A percentile compares a stretch with the other conserved stretches of the same genome.
Conservation (phyloP, 352 stramenopile genomes). For the Phytophthora pini region DNA sequence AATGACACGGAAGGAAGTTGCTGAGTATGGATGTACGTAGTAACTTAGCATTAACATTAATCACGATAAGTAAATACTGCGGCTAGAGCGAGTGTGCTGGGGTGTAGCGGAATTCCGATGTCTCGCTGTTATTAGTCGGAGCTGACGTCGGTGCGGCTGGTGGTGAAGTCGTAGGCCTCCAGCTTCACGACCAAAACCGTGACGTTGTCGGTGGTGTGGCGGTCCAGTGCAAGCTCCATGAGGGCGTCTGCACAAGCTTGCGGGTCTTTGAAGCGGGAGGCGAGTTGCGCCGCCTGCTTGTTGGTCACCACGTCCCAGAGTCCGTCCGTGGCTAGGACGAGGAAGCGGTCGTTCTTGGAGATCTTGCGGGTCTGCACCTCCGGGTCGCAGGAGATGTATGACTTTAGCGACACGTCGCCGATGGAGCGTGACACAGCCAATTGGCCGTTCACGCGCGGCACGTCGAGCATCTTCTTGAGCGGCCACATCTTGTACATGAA, state of each 20-base stretch:
- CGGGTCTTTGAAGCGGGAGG: constrained; percentile 50
- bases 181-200: constrained; percentile 82
- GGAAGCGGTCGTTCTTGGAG: constrained; percentile 65
- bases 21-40: neutral
- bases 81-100: constrained; percentile 5
- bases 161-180: constrained; percentile 51
- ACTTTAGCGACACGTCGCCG: constrained; percentile 80
- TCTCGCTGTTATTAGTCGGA: constrained; percentile 21
- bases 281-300: constrained; percentile 65
- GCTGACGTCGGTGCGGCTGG: constrained; percentile 33
- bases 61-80: constrained; percentile 37
- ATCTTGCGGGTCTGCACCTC: constrained; percentile 75
- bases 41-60: constrained; percentile 37
- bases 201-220: constrained; percentile 76
- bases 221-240: constrained; percentile 59
- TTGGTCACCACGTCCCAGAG: constrained; percentile 88
- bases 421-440: constrained; percentile 87
- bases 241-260: constrained; percentile 70
- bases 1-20: neutral
- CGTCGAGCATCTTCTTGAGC: constrained; percentile 79
- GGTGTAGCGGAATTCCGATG: constrained; percentile 14
- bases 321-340: constrained; percentile 84
- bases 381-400: constrained; percentile 78
- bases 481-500: constrained; percentile 80
- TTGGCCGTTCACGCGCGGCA: constrained; percentile 80